Evolutionary conservation across 2,329 filamentous ascomycete genomes (phyloP).

Genomic region (Aspergillus proliferans): DNA sequence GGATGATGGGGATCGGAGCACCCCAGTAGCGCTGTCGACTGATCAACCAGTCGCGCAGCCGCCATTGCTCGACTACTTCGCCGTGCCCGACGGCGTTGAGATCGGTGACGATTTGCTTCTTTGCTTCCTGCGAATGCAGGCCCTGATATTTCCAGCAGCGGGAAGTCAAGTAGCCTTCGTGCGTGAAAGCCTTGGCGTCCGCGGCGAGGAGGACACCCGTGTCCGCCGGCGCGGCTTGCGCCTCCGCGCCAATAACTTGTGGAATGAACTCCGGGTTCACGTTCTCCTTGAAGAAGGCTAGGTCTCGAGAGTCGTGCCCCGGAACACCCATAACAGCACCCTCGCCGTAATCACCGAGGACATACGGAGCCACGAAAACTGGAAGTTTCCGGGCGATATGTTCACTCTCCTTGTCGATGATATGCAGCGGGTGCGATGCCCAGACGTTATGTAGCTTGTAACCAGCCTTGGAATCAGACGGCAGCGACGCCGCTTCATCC

Average conservation of each 20-base stretch:
- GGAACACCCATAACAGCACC: slow-evolving; percentile 91
- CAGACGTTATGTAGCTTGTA: slow-evolving; percentile 59
- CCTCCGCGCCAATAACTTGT: slow-evolving; percentile 51
- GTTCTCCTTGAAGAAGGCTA: slow-evolving; percentile 73
- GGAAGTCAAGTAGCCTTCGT: slow-evolving; percentile 62
- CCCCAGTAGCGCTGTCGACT: slow-evolving; percentile 93
- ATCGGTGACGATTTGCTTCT: slow-evolving; percentile 51
- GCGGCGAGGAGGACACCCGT: slow-evolving; percentile 25
- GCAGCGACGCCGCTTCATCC: slow-evolving; percentile 49
- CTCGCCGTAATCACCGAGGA: slow-evolving; percentile 76
- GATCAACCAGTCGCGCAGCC: slow-evolving; percentile 81
- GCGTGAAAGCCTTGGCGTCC: slow-evolving; percentile 52
- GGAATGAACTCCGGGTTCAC: slow-evolving; percentile 54
- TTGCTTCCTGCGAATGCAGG: slow-evolving; percentile 58
- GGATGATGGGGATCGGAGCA: slow-evolving; percentile 79
- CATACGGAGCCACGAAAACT: slow-evolving; percentile 77
- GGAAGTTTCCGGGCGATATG: slow-evolving; percentile 50
- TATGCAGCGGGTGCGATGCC: slow-evolving; percentile 59
- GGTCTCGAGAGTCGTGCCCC: slow-evolving; percentile 72
- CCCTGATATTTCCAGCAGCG: slow-evolving; percentile 61
- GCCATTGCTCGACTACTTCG: slow-evolving; percentile 64
- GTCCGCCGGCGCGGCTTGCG: slow-evolving; percentile 31
- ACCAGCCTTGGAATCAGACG: slow-evolving; percentile 54
- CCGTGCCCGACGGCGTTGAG: slow-evolving; percentile 51
- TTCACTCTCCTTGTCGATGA: slow-evolving; percentile 47